These are phyloP conservation scores for Fistulina hepatica DNA, from an alignment of 1,284 basidiomycete species.

Conservation along the genomic window DNA sequence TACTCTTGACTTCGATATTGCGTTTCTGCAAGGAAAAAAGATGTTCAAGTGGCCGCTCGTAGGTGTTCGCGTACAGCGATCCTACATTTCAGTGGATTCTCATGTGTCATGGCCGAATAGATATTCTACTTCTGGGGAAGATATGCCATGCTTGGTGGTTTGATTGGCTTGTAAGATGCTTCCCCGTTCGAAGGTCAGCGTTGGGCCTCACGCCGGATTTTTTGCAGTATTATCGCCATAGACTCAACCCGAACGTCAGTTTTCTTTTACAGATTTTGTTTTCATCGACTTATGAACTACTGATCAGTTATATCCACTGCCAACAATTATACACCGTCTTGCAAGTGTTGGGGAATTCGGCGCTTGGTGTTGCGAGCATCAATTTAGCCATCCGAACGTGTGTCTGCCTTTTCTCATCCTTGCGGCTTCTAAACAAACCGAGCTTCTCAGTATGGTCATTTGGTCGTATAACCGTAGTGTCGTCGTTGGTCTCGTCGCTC, in stretches of 20 bases:
- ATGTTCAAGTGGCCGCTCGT: constrained; percentile 39
- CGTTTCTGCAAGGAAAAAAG: constrained; percentile 34
- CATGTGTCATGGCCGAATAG: constrained; percentile 27
- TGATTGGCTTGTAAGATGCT: constrained; percentile 53
- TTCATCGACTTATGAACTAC: constrained; percentile 5
- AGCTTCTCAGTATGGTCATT: constrained; percentile 41
- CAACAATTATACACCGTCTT: constrained; percentile 63
- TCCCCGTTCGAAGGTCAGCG: background rate
- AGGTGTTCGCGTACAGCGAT: constrained; percentile 1
- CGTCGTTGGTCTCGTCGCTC: constrained; percentile 35
- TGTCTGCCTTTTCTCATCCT: background rate
- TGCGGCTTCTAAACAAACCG: background rate
- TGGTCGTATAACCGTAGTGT: constrained; percentile 51
- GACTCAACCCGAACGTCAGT: constrained; percentile 37
- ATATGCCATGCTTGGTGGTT: constrained; percentile 52
- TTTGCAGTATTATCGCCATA: constrained; percentile 39
- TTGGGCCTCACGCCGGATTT: too few relatives aligned
- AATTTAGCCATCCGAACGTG: background rate
- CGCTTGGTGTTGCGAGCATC: constrained; percentile 10
- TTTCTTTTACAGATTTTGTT: constrained; percentile 2
- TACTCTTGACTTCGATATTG: constrained; percentile 42
- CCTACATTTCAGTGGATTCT: background rate
- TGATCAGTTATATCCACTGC: constrained; percentile 42
- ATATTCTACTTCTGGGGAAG: constrained; percentile 63
- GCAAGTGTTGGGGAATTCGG: constrained; percentile 31